phyloP scores from a whole-genome alignment of 2,329 filamentous ascomycete species.

The Diaporthe vaccinii region DNA sequence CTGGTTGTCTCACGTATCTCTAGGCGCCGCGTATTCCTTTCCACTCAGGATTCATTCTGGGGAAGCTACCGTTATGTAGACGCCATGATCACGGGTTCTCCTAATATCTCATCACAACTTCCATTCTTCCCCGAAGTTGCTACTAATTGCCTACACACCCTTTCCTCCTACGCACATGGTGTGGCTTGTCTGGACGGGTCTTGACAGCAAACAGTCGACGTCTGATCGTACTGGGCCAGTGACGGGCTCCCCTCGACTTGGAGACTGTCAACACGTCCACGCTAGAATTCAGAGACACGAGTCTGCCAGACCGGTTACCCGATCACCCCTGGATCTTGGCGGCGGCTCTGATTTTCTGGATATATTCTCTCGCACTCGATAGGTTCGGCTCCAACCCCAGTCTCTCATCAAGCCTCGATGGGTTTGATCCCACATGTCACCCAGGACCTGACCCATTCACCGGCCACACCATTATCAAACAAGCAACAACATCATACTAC shows the following conservation, averaged over 20 bases:
- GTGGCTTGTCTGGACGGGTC: conserved; percentile 35
- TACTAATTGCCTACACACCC: conserved; percentile 16
- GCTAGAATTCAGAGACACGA: conserved; percentile 33
- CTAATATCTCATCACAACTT: not conserved
- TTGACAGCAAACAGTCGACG: conserved; percentile 30
- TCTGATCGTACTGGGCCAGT: not conserved
- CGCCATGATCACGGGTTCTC: conserved; percentile 20
- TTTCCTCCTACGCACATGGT: conserved; percentile 26
- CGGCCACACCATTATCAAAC: conserved; percentile 28
- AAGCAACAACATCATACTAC: conserved; percentile 1
- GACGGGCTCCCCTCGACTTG: not conserved
- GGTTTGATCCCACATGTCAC: not conserved
- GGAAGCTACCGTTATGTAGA: not conserved
- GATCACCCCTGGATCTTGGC: conserved; percentile 21
- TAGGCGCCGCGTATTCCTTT: not conserved
- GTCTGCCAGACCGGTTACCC: conserved; percentile 28
- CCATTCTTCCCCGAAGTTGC: not conserved
- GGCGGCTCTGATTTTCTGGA: not conserved
- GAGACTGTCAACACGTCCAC: conserved; percentile 10
- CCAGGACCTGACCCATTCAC: conserved; percentile 7
- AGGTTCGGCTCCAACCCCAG: not conserved
- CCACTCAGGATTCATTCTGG: not conserved
- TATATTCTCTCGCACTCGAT: not conserved
- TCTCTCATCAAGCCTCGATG: not conserved
- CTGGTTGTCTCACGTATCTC: not conserved